Evolutionary conservation across 768 basidiomycete genomes (phyloP).

Genomic region (Phanerochaete sordida): DNA sequence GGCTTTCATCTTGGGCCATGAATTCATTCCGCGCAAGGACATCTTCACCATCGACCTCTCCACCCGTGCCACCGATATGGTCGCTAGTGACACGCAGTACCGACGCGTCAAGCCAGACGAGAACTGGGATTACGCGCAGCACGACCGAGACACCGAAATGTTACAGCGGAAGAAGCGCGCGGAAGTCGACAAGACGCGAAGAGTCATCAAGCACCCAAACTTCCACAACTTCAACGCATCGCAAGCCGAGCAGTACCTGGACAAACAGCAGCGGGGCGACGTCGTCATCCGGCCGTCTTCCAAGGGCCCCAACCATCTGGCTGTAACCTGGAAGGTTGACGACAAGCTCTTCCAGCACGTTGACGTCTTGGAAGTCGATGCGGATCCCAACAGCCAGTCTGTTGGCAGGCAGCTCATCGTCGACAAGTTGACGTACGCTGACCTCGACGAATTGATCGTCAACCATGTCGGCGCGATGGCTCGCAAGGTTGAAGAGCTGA

Average conservation of each 20-base stretch:
- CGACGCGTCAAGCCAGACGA: constrained; percentile 58
- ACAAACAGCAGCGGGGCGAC: constrained; percentile 90
- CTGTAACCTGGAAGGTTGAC: constrained; percentile 99
- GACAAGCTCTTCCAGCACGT: constrained; percentile 95
- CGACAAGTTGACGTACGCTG: constrained; percentile 80
- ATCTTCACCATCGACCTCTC: constrained; percentile 74
- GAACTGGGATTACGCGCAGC: constrained; percentile 61
- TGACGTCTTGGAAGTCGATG: constrained; percentile 80
- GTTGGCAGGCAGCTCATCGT: constrained; percentile 65
- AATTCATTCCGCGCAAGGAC: constrained; percentile 56
- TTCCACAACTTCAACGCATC: constrained; percentile 93
- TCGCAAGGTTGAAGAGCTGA: constrained; percentile 89
- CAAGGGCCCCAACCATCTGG: constrained; percentile 88
- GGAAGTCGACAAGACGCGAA: constrained; percentile 71
- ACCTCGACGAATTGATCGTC: constrained; percentile 95
- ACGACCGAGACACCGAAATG: constrained; percentile 67
- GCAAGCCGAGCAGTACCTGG: constrained; percentile 87
- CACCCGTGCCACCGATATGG: constrained; percentile 57
- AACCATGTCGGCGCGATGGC: constrained; percentile 95
- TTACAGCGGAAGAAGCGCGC: constrained; percentile 81
- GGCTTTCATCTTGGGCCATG: constrained; percentile 73
- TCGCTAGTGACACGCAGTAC: constrained; percentile 58
- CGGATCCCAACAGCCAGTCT: constrained; percentile 66
- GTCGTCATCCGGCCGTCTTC: constrained; percentile 96
- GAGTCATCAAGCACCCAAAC: constrained; percentile 96